Evolutionary conservation across 352 stramenopile genomes (phyloP).

Genomic region (Globisporangium canariense): DNA sequence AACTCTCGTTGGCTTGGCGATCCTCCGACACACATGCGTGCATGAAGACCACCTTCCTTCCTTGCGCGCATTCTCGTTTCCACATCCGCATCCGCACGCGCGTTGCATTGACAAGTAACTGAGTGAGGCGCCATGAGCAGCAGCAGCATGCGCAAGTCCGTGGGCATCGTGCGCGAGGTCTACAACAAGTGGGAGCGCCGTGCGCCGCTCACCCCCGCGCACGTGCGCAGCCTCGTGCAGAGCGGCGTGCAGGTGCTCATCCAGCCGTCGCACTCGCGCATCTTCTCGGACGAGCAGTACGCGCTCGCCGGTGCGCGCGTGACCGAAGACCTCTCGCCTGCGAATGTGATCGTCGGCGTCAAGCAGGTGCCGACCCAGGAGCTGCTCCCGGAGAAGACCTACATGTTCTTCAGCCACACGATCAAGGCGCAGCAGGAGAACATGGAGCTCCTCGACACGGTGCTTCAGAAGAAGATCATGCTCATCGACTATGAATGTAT

Average conservation of each 20-base stretch:
- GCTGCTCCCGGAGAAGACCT: slow-evolving; percentile 91
- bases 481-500: slow-evolving; percentile 98
- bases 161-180: slow-evolving; percentile 92
- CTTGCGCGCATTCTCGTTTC: background rate
- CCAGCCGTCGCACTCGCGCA: slow-evolving; percentile 88
- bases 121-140: slow-evolving; percentile 3
- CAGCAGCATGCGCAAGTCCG: slow-evolving; percentile 40
- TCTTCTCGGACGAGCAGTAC: slow-evolving; percentile 95
- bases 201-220: slow-evolving; percentile 85
- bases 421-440: slow-evolving; percentile 97
- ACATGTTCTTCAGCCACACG: slow-evolving; percentile 97
- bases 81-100: background rate
- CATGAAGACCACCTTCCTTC: background rate
- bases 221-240: slow-evolving; percentile 84
- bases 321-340: slow-evolving; percentile 83
- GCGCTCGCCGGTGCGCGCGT: slow-evolving; percentile 83
- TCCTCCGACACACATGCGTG: background rate
- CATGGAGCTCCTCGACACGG: slow-evolving; percentile 92
- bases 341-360: slow-evolving; percentile 93
- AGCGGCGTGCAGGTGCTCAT: slow-evolving; percentile 89
- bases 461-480: slow-evolving; percentile 90
- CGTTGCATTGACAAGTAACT: background rate
- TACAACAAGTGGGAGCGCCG: slow-evolving; percentile 97
- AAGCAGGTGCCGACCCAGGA: slow-evolving; percentile 89
- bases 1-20: background rate